These are phyloP conservation scores for Chlamydomonas eustigma DNA, from an alignment of 139 green algal genomes.

Conservation along the genomic window DNA sequence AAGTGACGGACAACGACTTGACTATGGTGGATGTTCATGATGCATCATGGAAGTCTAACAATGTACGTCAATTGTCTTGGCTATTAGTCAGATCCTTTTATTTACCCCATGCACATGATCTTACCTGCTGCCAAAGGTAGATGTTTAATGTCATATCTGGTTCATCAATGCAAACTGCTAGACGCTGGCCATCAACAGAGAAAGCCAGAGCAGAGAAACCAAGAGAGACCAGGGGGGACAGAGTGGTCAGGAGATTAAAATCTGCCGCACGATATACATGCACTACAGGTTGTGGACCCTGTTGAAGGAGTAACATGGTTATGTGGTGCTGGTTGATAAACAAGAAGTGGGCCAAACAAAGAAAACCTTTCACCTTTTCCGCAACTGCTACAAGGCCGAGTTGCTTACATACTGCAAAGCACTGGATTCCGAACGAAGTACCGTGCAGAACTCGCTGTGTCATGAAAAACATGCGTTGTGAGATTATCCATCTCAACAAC, in stretches of 20 bases:
- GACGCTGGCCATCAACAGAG: conserved; percentile 26
- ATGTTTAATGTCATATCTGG: conserved; percentile 25
- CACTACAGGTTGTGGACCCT: neutral
- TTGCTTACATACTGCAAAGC: conserved; percentile 6
- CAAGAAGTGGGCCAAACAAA: too few species aligned
- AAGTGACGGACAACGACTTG: neutral
- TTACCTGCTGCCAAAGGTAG: conserved; percentile 28
- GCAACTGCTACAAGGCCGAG: conserved; percentile 2
- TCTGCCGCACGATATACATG: neutral
- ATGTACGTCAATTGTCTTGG: too few species aligned
- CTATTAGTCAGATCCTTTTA: too few species aligned
- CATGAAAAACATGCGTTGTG: neutral
- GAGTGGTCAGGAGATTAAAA: neutral
- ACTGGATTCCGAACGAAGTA: neutral
- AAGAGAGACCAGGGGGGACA: neutral
- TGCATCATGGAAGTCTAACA: too few species aligned
- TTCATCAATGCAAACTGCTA: conserved; percentile 31
- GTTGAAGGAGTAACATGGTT: too few species aligned
- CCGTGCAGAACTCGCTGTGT: conserved; percentile 2
- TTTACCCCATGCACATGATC: too few species aligned
- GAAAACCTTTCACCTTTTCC: conserved; percentile 5
- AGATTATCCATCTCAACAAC: neutral
- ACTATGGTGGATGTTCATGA: neutral
- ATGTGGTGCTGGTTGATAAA: too few species aligned
- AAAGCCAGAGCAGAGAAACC: conserved; percentile 24